These are phyloP conservation scores for Pelargonium australe DNA, from an alignment of 441 rosid species.

Conservation along the genomic window DNA sequence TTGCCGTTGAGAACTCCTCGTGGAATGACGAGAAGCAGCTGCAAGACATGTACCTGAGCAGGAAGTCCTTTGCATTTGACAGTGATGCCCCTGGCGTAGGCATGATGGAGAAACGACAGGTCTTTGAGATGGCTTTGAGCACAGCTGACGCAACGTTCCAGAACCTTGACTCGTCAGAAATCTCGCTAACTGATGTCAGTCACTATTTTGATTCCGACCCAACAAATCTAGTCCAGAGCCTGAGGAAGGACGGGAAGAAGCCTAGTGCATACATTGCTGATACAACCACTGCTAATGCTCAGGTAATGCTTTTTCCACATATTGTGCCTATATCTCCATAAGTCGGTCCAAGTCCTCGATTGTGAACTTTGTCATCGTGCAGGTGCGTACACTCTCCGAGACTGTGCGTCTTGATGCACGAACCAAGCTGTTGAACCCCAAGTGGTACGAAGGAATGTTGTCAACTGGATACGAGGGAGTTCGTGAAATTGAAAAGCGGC, in stretches of 20 bases:
- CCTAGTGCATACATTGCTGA: conserved; percentile 91
- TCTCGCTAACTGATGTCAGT: conserved; percentile 94
- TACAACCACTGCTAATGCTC: conserved; percentile 95
- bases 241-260: conserved; percentile 88
- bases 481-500: conserved; percentile 92
- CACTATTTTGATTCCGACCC: conserved; percentile 98
- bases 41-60: conserved; percentile 96
- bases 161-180: conserved; percentile 94
- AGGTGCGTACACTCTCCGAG: conserved; percentile 88
- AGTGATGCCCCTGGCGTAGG: conserved; percentile 91
- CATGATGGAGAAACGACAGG: conserved; percentile 84
- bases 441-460: conserved; percentile 99
- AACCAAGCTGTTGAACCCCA: conserved; percentile 90
- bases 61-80: conserved; percentile 93
- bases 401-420: conserved; percentile 88
- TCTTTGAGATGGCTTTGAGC: conserved; percentile 91
- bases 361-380: conserved; percentile 1
- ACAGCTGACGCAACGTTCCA: conserved; percentile 98
- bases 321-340: not conserved
- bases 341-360: no score
- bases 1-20: conserved; percentile 93
- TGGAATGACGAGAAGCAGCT: conserved; percentile 99
- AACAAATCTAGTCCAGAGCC: conserved; percentile 79
- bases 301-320: conserved; percentile 34
- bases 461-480: conserved; percentile 93